Base-by-base conservation (phyloP, 106 monocot genomes). In the Dendrobium chrysotoxum region DNA sequence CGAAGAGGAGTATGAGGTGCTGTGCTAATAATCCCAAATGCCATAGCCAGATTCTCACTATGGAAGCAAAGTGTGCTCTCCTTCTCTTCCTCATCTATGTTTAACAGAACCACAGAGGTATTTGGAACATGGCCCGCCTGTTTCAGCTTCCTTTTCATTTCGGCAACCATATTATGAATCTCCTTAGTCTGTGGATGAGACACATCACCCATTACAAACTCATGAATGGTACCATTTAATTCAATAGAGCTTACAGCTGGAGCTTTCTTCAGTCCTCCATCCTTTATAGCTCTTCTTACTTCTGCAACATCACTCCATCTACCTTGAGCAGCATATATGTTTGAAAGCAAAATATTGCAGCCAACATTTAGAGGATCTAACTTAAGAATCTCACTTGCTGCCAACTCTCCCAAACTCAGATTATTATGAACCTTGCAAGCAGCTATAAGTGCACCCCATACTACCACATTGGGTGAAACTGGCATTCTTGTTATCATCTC, bases 1-100 rank as follows among this genome's bases (percentile, higher is more conserved):
- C 88, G 65, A 26, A 92, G 79, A 26, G 89, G 82, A 11, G 81
- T 82, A 2, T 57, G 15, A 2, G 82, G 83, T 40, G 76, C 46
- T 65, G 89, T 89, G 45, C 80, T 88, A 8, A 92, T 85, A 9
- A 92, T 80, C 75, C 92, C 87, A 83, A 89, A 92, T n/a, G 89
- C 92, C 78, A 92, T 86, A 15, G 92, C 92, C 65, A 92, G 75
- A 55, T 88, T 90, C 85, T 90, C 90, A 44, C 90, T 90, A 55
- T 92, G 90, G 64, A 85, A 86, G 35, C 42, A 71, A 21, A 92
- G 77, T 28, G 82, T 55, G 30, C 78, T 81, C 81, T 86, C 90
- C 55, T 86, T 93, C 81, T 88, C 88, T 28, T 67, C 90, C 68
- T 93, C 90, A 55, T 86, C 84, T 38, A 86, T 77, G 75, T 90